Percentiles rank a stretch among this genome's conserved stretches.
Evolutionary conservation across 768 basidiomycete species (phyloP).

Genomic region (Leccinum broughii): DNA sequence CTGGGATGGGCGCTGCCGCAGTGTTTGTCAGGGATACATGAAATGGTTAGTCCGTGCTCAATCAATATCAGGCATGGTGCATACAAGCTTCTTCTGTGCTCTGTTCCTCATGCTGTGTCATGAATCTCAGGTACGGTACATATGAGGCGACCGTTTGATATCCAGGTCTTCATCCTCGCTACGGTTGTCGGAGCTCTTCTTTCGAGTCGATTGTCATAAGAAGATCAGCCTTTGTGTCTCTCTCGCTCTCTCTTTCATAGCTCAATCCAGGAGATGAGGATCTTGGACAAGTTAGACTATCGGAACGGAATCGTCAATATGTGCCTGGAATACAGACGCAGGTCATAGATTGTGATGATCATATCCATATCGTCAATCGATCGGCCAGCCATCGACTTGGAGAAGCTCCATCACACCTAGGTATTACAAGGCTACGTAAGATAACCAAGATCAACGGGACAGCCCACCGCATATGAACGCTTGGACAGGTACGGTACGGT

Average conservation of each 20-base stretch:
- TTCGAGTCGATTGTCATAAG: neutral
- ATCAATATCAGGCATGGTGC: neutral
- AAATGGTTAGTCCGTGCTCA: neutral
- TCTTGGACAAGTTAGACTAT: neutral
- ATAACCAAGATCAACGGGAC: neutral
- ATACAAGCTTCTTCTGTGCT: neutral
- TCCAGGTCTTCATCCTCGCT: neutral
- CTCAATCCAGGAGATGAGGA: neutral
- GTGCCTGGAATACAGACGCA: neutral
- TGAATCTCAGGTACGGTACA: neutral
- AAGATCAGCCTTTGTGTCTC: neutral
- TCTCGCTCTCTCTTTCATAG: neutral
- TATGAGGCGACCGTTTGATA: neutral
- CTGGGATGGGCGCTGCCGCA: conserved; percentile 89
- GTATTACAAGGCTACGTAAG: neutral
- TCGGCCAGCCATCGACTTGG: neutral
- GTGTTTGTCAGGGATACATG: conserved; percentile 60
- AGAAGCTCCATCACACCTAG: neutral
- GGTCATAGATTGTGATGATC: neutral
- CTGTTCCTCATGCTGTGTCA: neutral
- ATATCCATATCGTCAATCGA: neutral
- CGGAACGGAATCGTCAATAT: neutral
- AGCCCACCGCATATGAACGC: neutral
- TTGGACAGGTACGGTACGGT: neutral
- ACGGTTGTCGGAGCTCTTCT: neutral